Conservation (phyloP, 2,329 filamentous ascomycete genomes). For the Fusarium brachygibbosum region DNA sequence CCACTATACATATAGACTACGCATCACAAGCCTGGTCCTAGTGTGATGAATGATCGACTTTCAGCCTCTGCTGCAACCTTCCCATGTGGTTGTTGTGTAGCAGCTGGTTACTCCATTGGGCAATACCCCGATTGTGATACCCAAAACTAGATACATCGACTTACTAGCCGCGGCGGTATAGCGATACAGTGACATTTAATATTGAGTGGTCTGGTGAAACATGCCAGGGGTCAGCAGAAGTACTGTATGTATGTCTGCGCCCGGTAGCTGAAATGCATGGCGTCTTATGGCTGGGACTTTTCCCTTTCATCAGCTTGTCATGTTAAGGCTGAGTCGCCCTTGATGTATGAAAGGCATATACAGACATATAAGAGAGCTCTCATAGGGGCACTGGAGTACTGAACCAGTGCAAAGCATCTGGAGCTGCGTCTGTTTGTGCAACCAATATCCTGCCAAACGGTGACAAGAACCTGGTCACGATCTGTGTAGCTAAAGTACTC, state of each 20-base stretch:
- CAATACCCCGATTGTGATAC: slow-evolving; percentile 33
- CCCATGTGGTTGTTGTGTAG: slow-evolving; percentile 30
- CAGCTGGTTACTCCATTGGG: slow-evolving; percentile 38
- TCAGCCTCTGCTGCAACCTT: slow-evolving; percentile 30
- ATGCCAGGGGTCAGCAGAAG: slow-evolving; percentile 17
- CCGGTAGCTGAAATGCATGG: slow-evolving; percentile 26
- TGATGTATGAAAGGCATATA: neutral
- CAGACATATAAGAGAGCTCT: neutral
- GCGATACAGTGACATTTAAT: slow-evolving; percentile 11
- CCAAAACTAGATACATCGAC: slow-evolving; percentile 31
- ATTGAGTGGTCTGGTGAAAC: slow-evolving; percentile 23
- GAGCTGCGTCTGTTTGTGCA: neutral
- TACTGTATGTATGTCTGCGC: neutral
- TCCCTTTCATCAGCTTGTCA: slow-evolving; percentile 22
- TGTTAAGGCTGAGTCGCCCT: slow-evolving; percentile 10
- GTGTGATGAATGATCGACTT: slow-evolving; percentile 34
- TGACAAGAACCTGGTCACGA: neutral
- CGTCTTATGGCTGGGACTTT: slow-evolving; percentile 10
- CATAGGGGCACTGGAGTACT: neutral
- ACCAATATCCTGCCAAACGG: neutral
- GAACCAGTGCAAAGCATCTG: neutral
- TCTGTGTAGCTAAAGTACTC: neutral
- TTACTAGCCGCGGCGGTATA: slow-evolving; percentile 12
- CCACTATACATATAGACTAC: neutral
- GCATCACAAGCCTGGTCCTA: slow-evolving; percentile 27